These are phyloP conservation scores for Cordyceps tenuipes DNA, from an alignment of 2,329 filamentous ascomycete species.

Conservation along the genomic window DNA sequence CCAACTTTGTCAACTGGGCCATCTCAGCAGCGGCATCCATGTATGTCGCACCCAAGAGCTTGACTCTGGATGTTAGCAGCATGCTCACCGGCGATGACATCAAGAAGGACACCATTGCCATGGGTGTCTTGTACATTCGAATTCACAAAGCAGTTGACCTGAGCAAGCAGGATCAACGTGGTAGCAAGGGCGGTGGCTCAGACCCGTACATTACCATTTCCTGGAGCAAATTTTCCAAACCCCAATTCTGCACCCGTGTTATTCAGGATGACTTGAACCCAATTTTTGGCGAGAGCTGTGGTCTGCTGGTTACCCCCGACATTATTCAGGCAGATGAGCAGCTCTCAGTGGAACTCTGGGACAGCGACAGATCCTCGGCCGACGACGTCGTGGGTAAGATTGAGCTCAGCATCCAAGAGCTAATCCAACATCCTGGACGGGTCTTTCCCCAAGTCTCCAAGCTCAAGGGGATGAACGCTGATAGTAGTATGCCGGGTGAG, in stretches of 20 bases:
- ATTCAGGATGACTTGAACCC: conserved; percentile 94
- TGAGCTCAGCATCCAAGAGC: conserved; percentile 85
- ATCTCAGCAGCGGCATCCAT: conserved; percentile 79
- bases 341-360: conserved; percentile 90
- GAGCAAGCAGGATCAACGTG: conserved; percentile 82
- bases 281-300: conserved; percentile 81
- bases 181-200: conserved; percentile 76
- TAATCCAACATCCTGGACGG: conserved; percentile 83
- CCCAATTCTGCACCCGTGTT: conserved; percentile 93
- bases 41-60: conserved; percentile 90
- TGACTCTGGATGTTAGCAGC: conserved; percentile 85
- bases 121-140: conserved; percentile 86
- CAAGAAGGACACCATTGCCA: conserved; percentile 76
- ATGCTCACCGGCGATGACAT: conserved; percentile 88
- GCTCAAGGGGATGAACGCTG: conserved; percentile 72
- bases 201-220: conserved; percentile 93
- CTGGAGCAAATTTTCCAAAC: conserved; percentile 95
- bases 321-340: conserved; percentile 91
- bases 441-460: conserved; percentile 88
- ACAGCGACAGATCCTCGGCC: conserved; percentile 83
- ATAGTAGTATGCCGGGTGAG: conserved; percentile 83
- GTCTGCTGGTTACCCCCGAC: conserved; percentile 78
- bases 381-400: conserved; percentile 95
- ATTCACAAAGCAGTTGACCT: conserved; percentile 83
- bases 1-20: conserved; percentile 94